Percentiles rank a stretch among this genome's conserved stretches.
Conservation (phyloP, 2,329 filamentous ascomycete species). For the Parastagonospora nodorum region DNA sequence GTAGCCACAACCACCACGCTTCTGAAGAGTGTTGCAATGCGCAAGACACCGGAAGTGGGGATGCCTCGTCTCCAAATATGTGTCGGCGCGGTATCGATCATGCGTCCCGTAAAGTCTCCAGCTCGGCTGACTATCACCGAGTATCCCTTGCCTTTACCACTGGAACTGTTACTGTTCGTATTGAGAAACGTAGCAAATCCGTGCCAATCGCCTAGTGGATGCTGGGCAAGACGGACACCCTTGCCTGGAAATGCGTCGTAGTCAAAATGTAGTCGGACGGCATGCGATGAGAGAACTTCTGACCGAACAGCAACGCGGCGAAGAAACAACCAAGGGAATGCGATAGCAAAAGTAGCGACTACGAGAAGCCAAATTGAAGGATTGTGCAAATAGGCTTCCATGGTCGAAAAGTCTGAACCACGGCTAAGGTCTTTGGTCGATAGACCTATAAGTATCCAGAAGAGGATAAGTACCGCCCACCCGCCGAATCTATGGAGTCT, state of each 20-base stretch:
- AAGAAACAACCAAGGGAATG: conserved; percentile 76
- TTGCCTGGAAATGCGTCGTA: conserved; percentile 41
- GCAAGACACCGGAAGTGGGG: conserved; percentile 43
- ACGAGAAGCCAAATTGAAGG: conserved; percentile 70
- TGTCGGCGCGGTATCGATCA: conserved; percentile 36
- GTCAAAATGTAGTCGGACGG: conserved; percentile 66
- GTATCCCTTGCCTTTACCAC: conserved; percentile 28
- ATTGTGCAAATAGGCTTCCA: conserved; percentile 28
- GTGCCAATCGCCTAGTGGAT: conserved; percentile 44
- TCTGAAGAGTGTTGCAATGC: conserved; percentile 43
- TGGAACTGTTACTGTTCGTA: neutral
- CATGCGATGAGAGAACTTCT: conserved; percentile 74
- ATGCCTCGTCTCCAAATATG: conserved; percentile 45
- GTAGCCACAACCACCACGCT: conserved; percentile 46
- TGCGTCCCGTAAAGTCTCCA: conserved; percentile 45
- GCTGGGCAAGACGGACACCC: conserved; percentile 34
- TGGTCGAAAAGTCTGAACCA: conserved; percentile 8
- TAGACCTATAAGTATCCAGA: conserved; percentile 31
- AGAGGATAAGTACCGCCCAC: conserved; percentile 43
- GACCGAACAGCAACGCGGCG: conserved; percentile 69
- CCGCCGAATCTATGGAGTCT: conserved; percentile 44
- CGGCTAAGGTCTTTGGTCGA: too few species aligned
- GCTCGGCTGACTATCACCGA: conserved; percentile 45
- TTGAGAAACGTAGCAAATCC: conserved; percentile 48
- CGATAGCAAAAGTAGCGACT: conserved; percentile 67